Conservation (phyloP, 768 basidiomycete genomes). For the Calocera cornea region DNA sequence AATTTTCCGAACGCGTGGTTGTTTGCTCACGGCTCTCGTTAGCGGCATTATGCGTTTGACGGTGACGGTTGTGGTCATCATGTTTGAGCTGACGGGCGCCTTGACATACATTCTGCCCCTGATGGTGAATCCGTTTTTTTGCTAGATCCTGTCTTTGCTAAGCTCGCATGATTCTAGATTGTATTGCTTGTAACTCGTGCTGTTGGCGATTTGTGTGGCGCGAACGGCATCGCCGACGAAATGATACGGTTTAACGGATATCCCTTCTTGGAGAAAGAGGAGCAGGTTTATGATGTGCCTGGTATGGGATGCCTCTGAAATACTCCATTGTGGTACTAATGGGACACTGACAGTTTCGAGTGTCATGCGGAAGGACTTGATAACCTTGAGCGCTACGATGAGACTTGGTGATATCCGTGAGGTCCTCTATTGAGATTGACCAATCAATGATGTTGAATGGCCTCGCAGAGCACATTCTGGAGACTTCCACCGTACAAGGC, state of each 20-base stretch:
- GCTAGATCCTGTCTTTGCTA: not conserved
- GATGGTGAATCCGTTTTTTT: slow-evolving; percentile 49
- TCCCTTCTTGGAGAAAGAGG: slow-evolving; percentile 92
- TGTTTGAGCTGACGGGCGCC: slow-evolving; percentile 97
- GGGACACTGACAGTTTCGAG: slow-evolving; percentile 47
- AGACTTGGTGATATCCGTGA: slow-evolving; percentile 64
- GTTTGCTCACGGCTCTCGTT: slow-evolving; percentile 1
- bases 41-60: slow-evolving; percentile 97
- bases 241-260: slow-evolving; percentile 95
- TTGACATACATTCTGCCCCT: slow-evolving; percentile 93
- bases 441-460: not conserved
- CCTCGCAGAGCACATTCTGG: slow-evolving; percentile 51
- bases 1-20: not conserved
- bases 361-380: slow-evolving; percentile 76
- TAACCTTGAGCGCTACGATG: slow-evolving; percentile 58
- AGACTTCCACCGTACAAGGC: slow-evolving; percentile 66
- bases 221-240: slow-evolving; percentile 89
- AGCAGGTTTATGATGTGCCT: slow-evolving; percentile 79
- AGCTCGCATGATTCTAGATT: slow-evolving; percentile 44
- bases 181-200: slow-evolving; percentile 93
- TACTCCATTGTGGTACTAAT: not conserved
- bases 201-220: slow-evolving; percentile 87
- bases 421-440: slow-evolving; percentile 17
- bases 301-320: slow-evolving; percentile 37
- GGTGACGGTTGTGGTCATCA: slow-evolving; percentile 95